Conservation (phyloP, 2,329 filamentous ascomycete genomes). For the Bipolaris gigantea region DNA sequence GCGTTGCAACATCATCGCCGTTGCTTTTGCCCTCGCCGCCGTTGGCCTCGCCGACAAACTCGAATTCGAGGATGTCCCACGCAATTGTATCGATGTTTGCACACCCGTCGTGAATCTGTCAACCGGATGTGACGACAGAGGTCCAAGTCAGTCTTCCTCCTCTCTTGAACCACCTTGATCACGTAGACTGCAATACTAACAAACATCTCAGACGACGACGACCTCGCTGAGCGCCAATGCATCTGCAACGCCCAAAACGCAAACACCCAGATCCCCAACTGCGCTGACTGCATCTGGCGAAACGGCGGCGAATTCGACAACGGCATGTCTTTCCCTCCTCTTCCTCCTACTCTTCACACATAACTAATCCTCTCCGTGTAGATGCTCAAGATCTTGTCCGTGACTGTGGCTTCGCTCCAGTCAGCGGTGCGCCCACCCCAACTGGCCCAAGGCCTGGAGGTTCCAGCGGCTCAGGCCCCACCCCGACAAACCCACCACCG, state of each 20-base stretch:
- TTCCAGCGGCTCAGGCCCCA: neutral
- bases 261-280: neutral
- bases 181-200: neutral
- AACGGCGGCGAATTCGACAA: constrained; percentile 7
- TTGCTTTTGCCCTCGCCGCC: constrained; percentile 3
- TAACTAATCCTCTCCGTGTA: neutral
- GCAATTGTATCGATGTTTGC: neutral
- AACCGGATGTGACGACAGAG: neutral
- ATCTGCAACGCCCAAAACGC: constrained; percentile 7
- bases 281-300: constrained; percentile 2
- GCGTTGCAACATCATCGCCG: constrained; percentile 7
- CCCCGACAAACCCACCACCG: neutral
- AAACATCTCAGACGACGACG: neutral
- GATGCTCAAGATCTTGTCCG: constrained; percentile 2
- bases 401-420: neutral
- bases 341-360: neutral
- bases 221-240: constrained; percentile 3
- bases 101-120: neutral
- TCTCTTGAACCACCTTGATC: too few species aligned
- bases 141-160: constrained; percentile 1
- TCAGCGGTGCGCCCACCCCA: neutral
- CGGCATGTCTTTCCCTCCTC: neutral
- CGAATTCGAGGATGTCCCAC: constrained; percentile 3
- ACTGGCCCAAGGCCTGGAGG: neutral
- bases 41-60: constrained; percentile 4